Percentiles rank a stretch among this genome's conserved stretches.
phyloP scores from a whole-genome alignment of 1,284 basidiomycete species.

The Tilletia walkeri region DNA sequence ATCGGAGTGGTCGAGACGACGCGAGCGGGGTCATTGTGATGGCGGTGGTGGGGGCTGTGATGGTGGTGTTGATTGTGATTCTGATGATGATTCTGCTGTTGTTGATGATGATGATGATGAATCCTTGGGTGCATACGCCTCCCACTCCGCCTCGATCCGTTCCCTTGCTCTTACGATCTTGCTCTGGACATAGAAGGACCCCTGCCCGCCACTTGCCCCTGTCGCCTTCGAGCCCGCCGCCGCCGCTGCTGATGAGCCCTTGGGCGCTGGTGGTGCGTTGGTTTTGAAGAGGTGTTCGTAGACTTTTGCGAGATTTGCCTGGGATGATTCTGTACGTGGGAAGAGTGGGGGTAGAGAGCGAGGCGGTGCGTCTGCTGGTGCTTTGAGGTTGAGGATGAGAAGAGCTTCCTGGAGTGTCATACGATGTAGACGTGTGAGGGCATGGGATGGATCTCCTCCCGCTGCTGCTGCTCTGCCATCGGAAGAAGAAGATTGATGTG shows the following conservation, averaged over 20 bases:
- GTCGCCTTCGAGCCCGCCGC: constrained; percentile 54
- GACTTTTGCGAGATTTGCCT: constrained; percentile 61
- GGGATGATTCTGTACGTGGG: constrained; percentile 19
- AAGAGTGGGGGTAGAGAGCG: constrained; percentile 1
- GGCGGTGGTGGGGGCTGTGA: neutral
- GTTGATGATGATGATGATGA: constrained; percentile 14
- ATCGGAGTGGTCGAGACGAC: too few species aligned
- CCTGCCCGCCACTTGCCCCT: constrained; percentile 34
- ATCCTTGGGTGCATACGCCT: constrained; percentile 16
- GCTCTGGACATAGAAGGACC: constrained; percentile 76
- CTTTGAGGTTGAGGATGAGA: constrained; percentile 86
- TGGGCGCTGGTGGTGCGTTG: constrained; percentile 62
- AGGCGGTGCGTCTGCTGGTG: neutral
- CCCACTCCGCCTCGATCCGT: constrained; percentile 81
- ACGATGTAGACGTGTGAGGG: constrained; percentile 68
- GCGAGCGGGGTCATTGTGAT: neutral
- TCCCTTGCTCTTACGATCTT: constrained; percentile 93
- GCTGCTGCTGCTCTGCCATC: constrained; percentile 50
- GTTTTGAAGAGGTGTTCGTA: constrained; percentile 92
- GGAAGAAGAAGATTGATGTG: constrained; percentile 49
- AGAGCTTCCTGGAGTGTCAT: constrained; percentile 97
- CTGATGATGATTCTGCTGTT: neutral
- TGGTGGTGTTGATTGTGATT: constrained; percentile 7
- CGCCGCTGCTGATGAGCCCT: constrained; percentile 51
- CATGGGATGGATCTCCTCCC: constrained; percentile 46